Evolutionary conservation across 1,284 basidiomycete genomes (phyloP).

Genomic region (Fomitiporia mediterranea): DNA sequence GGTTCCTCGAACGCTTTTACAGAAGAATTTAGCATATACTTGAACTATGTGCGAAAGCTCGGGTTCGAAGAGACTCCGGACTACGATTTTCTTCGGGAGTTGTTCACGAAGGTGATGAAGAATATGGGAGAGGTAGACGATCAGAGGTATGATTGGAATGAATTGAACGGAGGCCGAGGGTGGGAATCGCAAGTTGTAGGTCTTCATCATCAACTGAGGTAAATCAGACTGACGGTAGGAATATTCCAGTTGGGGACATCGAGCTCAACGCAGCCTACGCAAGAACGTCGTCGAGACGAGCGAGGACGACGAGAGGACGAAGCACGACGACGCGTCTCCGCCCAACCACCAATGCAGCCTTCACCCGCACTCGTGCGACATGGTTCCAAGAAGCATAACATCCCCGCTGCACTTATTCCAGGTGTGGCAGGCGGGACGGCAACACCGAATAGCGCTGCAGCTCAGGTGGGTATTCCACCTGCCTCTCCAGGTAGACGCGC

Average conservation of each 20-base stretch:
- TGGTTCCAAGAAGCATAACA: conserved; percentile 61
- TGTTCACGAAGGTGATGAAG: conserved; percentile 90
- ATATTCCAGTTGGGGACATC: conserved; percentile 45
- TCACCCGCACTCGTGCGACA: conserved; percentile 72
- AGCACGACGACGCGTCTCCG: conserved; percentile 41
- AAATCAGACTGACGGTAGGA: too few species aligned
- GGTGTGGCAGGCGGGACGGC: conserved; percentile 44
- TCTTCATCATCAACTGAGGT: too few species aligned
- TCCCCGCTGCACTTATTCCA: conserved; percentile 48
- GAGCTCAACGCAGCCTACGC: conserved; percentile 40
- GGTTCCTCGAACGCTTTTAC: conserved; percentile 12
- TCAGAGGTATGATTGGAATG: conserved; percentile 87
- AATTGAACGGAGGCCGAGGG: conserved; percentile 87
- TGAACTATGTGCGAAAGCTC: conserved; percentile 85
- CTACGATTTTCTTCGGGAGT: conserved; percentile 91
- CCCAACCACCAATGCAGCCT: conserved; percentile 37
- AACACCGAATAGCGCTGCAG: conserved; percentile 65
- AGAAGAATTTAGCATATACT: conserved; percentile 87
- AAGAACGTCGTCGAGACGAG: conserved; percentile 54
- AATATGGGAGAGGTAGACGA: conserved; percentile 86
- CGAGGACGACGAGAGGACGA: conserved; percentile 29
- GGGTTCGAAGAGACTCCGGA: conserved; percentile 94
- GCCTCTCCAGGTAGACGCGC: conserved; percentile 63
- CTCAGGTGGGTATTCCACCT: conserved; percentile 64
- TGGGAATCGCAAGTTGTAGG: conserved; percentile 85